These are phyloP conservation scores for Tulasnella sp. DNA, from an alignment of 768 basidiomycete genomes.

Conservation along the genomic window DNA sequence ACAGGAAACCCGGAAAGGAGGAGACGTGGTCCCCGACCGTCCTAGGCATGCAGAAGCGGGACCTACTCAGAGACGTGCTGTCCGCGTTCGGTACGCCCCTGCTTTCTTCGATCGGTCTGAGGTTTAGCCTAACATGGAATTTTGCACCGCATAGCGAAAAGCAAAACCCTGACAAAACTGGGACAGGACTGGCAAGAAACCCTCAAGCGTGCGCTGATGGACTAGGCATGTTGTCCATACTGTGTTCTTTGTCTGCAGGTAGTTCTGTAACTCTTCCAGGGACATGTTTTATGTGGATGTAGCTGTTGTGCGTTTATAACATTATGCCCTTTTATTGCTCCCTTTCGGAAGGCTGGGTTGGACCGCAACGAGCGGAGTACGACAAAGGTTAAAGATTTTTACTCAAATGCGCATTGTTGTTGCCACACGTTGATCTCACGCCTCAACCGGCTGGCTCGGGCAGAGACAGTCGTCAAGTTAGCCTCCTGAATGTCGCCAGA, in stretches of 20 bases:
- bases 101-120: neutral
- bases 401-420: no score
- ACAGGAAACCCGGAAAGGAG: conserved; percentile 60
- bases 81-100: conserved; percentile 58
- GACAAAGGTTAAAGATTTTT: neutral
- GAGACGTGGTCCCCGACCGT: conserved; percentile 65
- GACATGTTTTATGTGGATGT: neutral
- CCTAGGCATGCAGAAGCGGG: conserved; percentile 68
- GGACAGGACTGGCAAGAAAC: conserved; percentile 78
- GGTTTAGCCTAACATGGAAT: conserved; percentile 13
- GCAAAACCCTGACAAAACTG: conserved; percentile 65
- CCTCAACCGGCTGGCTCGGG: neutral
- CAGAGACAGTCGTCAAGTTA: neutral
- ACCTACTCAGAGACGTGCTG: conserved; percentile 74
- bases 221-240: neutral
- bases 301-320: neutral
- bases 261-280: neutral
- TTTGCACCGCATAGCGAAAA: conserved; percentile 44
- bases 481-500: neutral
- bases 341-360: neutral
- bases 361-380: neutral
- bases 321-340: neutral
- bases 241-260: neutral
- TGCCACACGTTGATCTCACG: neutral
- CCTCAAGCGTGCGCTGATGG: conserved; percentile 30